Base-by-base conservation (phyloP, 2,329 filamentous ascomycete genomes). In the Aspergillus sp. region DNA sequence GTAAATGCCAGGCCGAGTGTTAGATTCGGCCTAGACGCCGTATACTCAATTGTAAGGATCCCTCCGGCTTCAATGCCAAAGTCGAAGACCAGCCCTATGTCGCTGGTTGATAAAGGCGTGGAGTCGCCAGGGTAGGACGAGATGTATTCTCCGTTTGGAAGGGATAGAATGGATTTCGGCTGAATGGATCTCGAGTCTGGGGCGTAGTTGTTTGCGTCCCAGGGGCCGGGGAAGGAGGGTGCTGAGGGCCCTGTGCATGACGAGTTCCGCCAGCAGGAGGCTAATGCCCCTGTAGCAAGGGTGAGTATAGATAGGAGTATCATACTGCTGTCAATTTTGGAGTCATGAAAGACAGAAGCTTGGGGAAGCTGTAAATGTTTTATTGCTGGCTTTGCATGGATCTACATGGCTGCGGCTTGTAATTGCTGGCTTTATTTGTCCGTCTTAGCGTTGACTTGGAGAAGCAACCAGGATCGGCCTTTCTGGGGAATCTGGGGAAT, bases 31-130 rank as follows among this genome's bases (percentile, higher is more conserved):
- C 59, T 68, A 15, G 68, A 66, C 66, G 73, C 74, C 3, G 71
- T 73, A 63, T 83, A 86, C 9, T 76, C 69, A n/a, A 86, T 63
- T 3, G 77, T 79, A 5, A 82, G 71, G 55, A 85, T 79, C 5
- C 84, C 84, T 39, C 83, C 83, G 5, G 86, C 82, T 65, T 86
- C 82, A 22, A 78, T 73, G 4, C 83, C 83, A 65, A 86, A 86
- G 67, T 86, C 84, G 56, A 84, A 83, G 2, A 85, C 79, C 2
- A 51, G 49, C 3, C 49, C 49, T 27, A 19, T 5, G 83, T 67
- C n/a, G 76, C 74, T 3, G 80, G 64, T 85, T 83, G 11, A 20
- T 77, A 75, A 8, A 63, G 67, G 66, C 13, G 44, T 69, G 56
- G 66, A 75, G 74, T 41, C 60, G 15, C 13, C 17, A 30, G 5